Evolutionary conservation across 768 basidiomycete genomes (phyloP), one percentile per base, ranked within the genome.

Genomic region (Dentipellis fragilis): DNA sequence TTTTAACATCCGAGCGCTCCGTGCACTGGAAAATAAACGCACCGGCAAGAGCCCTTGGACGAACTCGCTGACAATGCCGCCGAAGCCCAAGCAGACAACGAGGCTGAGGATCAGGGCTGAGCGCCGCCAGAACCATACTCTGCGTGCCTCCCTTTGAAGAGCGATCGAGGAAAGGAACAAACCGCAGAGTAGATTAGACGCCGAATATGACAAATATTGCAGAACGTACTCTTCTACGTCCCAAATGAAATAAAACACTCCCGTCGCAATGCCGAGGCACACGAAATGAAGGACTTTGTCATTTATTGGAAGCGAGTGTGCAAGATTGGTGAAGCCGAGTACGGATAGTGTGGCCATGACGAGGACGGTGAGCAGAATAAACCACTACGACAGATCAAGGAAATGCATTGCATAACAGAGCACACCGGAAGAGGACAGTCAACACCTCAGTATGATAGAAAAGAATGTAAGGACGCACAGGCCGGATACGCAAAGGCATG

Each of bases 41-140:
- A 82, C 90, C 53, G 90, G 89, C 52, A 93, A 71, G 64, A 85
- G 63, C 4, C 86, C 83, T 66, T 91, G 89, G 1, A 93, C 85
- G 57, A 92, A 68, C 69, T 93, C 90, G 67, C 86, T 90, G 22
- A 91, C 64, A 53, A 93, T 75, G 1, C 88, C 89, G 10, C 90
- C 90, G 58, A 87, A 80, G 63, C 92, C 79, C 70, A 88, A 81
- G 62, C 90, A 93, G 4, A 82, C 72, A 61, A 87, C 68, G 4
- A 68, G 67, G 1, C 91, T 89, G 64, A 87, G 77, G 49, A 89
- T 80, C 10, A 89, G 67, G 9, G 80, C 76, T 23, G 81, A 77
- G 65, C 85, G 77, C 29, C 89, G 79, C 90, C 90, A 93, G 62
- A 89, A 85, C 89, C 91, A 93, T 68, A 92, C 78, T 59, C 89